These are phyloP conservation scores for Fraxinus quadrangulata DNA, from an alignment of 257 asterid genomes.

Conservation along the genomic window DNA sequence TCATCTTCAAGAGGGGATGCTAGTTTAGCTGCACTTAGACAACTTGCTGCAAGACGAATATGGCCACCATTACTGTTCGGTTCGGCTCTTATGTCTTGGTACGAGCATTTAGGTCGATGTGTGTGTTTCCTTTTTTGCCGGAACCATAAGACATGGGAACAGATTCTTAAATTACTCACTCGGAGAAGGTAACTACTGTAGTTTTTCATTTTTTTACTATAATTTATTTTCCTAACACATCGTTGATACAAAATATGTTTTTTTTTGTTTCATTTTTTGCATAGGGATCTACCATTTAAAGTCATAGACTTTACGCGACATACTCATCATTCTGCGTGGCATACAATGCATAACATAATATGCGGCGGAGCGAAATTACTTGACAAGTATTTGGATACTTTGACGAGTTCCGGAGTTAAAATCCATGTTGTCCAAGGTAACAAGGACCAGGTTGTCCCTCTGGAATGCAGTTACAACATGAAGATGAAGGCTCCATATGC, in stretches of 20 bases:
- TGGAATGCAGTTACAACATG: conserved; percentile 59
- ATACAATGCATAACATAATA: conserved; percentile 75
- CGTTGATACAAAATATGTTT: not conserved
- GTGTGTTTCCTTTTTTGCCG: conserved; percentile 67
- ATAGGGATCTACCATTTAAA: conserved; percentile 54
- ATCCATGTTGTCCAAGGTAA: conserved; percentile 59
- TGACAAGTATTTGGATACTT: conserved; percentile 58
- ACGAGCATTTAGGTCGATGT: conserved; percentile 84
- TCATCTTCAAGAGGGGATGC: conserved; percentile 50
- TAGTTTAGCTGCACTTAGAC: conserved; percentile 41
- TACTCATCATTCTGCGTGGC: conserved; percentile 93
- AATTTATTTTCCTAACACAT: not conserved
- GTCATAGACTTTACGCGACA: conserved; percentile 56
- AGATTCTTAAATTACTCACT: conserved; percentile 50
- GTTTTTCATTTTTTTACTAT: not conserved
- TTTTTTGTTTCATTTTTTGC: not conserved
- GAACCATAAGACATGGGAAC: conserved; percentile 68
- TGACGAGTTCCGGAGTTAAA: conserved; percentile 44
- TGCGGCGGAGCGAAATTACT: conserved; percentile 68
- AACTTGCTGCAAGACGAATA: conserved; percentile 55
- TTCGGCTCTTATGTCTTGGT: conserved; percentile 91
- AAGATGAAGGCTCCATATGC: conserved; percentile 54
- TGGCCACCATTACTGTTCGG: conserved; percentile 79
- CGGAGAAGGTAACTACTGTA: conserved; percentile 44
- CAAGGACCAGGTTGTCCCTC: conserved; percentile 64